Conservation (phyloP, 306 rosid species). For the Nissolia schottii region DNA sequence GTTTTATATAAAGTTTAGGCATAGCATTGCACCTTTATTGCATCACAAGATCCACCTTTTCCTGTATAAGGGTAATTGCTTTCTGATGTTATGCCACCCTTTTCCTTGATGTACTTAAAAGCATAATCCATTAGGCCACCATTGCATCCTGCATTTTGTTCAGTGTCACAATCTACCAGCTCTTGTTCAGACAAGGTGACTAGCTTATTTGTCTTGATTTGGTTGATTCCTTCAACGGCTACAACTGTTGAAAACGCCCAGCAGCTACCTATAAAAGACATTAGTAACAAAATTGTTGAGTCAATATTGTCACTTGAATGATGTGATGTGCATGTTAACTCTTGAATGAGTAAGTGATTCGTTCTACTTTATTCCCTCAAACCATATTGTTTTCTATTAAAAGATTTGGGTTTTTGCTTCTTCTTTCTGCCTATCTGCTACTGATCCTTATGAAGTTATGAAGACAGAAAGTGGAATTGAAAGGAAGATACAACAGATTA, state of each 20-base stretch:
- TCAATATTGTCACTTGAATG: not conserved
- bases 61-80: constrained; percentile 42
- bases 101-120: constrained; percentile 43
- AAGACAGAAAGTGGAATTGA: not conserved
- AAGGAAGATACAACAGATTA: no score
- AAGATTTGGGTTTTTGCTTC: no score
- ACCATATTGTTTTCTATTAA: no score
- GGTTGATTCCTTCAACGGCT: constrained; percentile 58
- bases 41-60: constrained; percentile 38
- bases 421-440: no score
- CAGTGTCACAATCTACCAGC: constrained; percentile 46
- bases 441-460: not conserved
- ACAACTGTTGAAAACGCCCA: constrained; percentile 58
- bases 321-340: not conserved
- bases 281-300: not conserved
- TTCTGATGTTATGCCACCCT: constrained; percentile 48
- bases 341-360: no score
- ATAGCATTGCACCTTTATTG: constrained; percentile 33
- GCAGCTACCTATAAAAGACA: constrained; percentile 40
- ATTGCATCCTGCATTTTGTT: constrained; percentile 40
- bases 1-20: not conserved
- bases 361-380: no score
- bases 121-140: constrained; percentile 60
- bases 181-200: constrained; percentile 51
- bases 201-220: constrained; percentile 39